Percentiles rank a stretch among this genome's conserved stretches.
phyloP scores from a whole-genome alignment of 371 early-diverging fungal genomes.

The Rhizopus sp. region DNA sequence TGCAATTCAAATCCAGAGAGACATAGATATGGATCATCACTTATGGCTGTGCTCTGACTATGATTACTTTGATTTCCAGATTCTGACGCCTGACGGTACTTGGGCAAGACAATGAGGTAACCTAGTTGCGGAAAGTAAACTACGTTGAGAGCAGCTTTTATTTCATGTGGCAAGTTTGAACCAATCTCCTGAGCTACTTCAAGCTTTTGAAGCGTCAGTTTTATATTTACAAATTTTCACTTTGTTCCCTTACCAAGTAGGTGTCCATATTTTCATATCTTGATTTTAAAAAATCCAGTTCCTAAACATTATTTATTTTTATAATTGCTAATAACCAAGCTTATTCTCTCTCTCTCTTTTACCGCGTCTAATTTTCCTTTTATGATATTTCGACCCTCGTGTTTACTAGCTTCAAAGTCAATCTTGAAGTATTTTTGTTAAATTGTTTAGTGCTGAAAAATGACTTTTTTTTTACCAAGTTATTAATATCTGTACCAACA shows the following conservation, averaged over 20 bases:
- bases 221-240: not conserved
- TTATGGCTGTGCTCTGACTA: conserved; percentile 26
- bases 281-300: conserved; percentile 63
- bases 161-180: conserved; percentile 45
- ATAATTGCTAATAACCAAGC: not conserved
- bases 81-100: conserved; percentile 34
- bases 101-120: conserved; percentile 72
- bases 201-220: conserved; percentile 33
- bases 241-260: conserved; percentile 38
- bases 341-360: not conserved
- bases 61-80: conserved; percentile 15
- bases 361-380: conserved; percentile 63
- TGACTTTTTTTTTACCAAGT: conserved; percentile 6
- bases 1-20: conserved; percentile 27
- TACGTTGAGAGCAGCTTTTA: conserved; percentile 62
- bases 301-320: conserved; percentile 17
- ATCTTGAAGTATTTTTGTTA: conserved; percentile 42
- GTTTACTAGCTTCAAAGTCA: conserved; percentile 69
- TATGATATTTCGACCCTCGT: conserved; percentile 59
- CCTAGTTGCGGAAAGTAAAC: conserved; percentile 87
- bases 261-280: conserved; percentile 60
- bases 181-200: conserved; percentile 65
- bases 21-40: not conserved
- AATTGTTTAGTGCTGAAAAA: not conserved
- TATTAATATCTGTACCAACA: conserved; percentile 61